These are phyloP conservation scores for Calonectria pseudoreteaudii DNA, from an alignment of 2,329 filamentous ascomycete species.

Conservation along the genomic window DNA sequence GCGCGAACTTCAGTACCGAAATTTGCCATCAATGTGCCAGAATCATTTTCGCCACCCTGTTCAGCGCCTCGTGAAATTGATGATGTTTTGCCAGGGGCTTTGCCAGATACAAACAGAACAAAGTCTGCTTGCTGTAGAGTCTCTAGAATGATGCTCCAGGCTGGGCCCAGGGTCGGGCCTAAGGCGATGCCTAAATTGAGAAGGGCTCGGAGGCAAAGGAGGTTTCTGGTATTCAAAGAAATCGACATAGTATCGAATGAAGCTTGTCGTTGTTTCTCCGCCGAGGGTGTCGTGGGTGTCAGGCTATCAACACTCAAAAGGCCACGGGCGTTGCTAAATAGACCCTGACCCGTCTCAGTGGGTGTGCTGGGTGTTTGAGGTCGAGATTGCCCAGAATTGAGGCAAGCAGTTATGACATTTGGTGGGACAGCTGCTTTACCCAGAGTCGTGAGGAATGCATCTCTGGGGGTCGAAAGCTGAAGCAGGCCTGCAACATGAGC, in stretches of 20 bases:
- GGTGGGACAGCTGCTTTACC: constrained; percentile 93
- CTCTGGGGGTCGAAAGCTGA: constrained; percentile 84
- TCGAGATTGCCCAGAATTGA: constrained; percentile 61
- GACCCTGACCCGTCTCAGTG: constrained; percentile 63
- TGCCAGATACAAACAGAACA: constrained; percentile 76
- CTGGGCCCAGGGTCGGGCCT: constrained; percentile 84
- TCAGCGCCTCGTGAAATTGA: constrained; percentile 60
- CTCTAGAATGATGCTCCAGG: constrained; percentile 93
- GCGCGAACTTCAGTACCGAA: constrained; percentile 86
- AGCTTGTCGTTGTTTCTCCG: constrained; percentile 69
- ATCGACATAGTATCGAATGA: constrained; percentile 66
- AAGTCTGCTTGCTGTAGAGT: constrained; percentile 94
- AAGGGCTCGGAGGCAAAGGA: constrained; percentile 89
- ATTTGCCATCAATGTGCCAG: constrained; percentile 67
- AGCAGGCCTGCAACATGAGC: constrained; percentile 93
- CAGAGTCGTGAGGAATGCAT: constrained; percentile 93
- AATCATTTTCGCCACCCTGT: constrained; percentile 63
- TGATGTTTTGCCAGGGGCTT: constrained; percentile 64
- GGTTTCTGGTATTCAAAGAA: constrained; percentile 85
- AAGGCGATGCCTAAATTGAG: constrained; percentile 96
- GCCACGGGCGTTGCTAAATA: constrained; percentile 78
- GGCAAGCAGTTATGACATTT: constrained; percentile 74
- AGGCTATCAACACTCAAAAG: constrained; percentile 80
- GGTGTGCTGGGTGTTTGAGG: constrained; percentile 58
- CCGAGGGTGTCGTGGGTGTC: constrained; percentile 65